Percentiles rank a stretch among this genome's conserved stretches.
Evolutionary conservation across 768 basidiomycete species (phyloP).

Genomic region (Vararia minispora): DNA sequence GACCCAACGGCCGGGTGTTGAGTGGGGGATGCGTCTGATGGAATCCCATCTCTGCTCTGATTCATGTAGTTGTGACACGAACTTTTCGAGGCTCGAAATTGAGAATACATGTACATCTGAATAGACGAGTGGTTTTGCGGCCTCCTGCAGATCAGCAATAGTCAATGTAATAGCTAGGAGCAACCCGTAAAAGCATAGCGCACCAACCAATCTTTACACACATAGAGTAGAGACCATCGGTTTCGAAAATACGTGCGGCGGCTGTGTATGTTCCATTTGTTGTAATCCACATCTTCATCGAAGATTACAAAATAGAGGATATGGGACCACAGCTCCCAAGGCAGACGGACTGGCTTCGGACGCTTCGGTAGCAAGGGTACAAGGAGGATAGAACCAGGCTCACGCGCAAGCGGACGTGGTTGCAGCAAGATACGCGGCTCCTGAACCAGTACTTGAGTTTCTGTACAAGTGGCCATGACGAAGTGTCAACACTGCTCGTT

Average conservation of each 20-base stretch:
- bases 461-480: constrained; percentile 24
- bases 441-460: no score
- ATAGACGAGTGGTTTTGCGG: constrained; percentile 59
- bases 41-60: constrained; percentile 83
- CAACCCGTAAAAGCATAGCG: not conserved
- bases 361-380: constrained; percentile 55
- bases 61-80: constrained; percentile 42
- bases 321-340: constrained; percentile 59
- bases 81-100: constrained; percentile 37
- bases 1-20: constrained; percentile 83
- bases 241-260: not conserved
- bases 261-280: constrained; percentile 22
- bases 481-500: no score
- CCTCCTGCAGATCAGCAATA: constrained; percentile 31
- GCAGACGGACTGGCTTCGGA: constrained; percentile 42
- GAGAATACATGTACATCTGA: constrained; percentile 35
- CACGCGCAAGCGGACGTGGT: constrained; percentile 55
- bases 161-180: constrained; percentile 2
- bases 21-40: constrained; percentile 77
- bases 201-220: constrained; percentile 13
- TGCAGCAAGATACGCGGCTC: constrained; percentile 37
- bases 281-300: constrained; percentile 7
- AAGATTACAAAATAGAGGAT: constrained; percentile 35
- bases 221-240: constrained; percentile 5
- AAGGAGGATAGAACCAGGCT: constrained; percentile 49